Conservation (phyloP, 2,329 filamentous ascomycete species). For the Fusarium sp. region DNA sequence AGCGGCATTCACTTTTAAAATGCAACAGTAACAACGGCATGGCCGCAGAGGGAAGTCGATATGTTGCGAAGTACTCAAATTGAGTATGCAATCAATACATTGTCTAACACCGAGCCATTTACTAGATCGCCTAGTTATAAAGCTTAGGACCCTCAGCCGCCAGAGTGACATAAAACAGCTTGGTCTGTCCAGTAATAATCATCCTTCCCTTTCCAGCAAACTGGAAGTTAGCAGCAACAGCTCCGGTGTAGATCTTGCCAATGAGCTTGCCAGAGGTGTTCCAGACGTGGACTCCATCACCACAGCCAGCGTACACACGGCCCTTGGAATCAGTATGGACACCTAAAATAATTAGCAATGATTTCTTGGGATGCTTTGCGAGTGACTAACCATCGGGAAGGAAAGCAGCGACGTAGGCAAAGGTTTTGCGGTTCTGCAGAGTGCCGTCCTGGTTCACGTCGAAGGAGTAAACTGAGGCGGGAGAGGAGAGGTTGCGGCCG, state of each 20-base stretch:
- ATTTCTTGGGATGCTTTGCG: conserved; percentile 23
- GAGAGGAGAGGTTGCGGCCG: conserved; percentile 57
- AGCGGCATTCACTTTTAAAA: too few relatives aligned
- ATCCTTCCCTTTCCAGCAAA: conserved; percentile 55
- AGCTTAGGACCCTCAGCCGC: conserved; percentile 24
- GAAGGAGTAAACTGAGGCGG: conserved; percentile 63
- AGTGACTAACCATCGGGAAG: conserved; percentile 67
- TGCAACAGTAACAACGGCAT: not conserved
- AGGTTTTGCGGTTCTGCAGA: conserved; percentile 62
- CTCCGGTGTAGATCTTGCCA: conserved; percentile 67
- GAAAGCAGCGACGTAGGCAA: conserved; percentile 67
- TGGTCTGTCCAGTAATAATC: conserved; percentile 53
- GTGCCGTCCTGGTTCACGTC: conserved; percentile 61
- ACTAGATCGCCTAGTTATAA: not conserved
- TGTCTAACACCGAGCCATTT: not conserved
- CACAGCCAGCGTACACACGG: conserved; percentile 65
- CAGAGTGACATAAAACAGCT: conserved; percentile 50
- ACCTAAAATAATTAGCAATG: conserved; percentile 51
- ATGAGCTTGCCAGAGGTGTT: conserved; percentile 60
- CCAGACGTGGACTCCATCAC: conserved; percentile 64
- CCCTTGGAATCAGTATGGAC: conserved; percentile 68
- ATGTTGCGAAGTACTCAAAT: not conserved
- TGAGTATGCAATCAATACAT: not conserved
- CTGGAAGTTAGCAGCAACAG: conserved; percentile 59
- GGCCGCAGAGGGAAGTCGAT: not conserved